Base-by-base conservation (phyloP, 2,329 filamentous ascomycete genomes). In the Trichophyton verrucosum region DNA sequence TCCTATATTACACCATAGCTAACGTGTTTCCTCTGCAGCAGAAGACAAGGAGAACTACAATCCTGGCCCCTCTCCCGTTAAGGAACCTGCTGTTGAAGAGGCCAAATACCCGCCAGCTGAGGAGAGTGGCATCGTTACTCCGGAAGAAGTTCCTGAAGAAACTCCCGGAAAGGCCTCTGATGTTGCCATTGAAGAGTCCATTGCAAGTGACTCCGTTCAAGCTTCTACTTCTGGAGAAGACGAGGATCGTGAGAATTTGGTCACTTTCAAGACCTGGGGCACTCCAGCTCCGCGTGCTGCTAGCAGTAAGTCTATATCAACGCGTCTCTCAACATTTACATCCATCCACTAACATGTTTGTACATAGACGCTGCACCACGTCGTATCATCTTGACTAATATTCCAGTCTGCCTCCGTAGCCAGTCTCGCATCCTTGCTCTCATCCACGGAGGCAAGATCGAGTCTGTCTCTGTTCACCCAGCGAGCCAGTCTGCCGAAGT, bases 361-460 rank as follows among this genome's bases (percentile, higher is more conserved):
- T 61, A 36, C 53, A 61, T 55, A 63, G 60, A 22, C 17, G 49
- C 57, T n/a, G 57, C 58, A 24, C 15, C 60, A 56, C 62, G 62
- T 33, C 71, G 68, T 2, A 64, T 75, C 24, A 64, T 74, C 8
- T 67, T 77, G 57, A 69, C 65, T 17, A 65, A 68, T n/a, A 67
- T 77, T n/a, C 75, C 75, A 1, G 58, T 65, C 2, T 63, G 62
- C 44, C 70, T 70, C 60, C 64, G 66, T 13, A 68, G 62, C 5
- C 64, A 69, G 5, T 66, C 67, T 33, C 70, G 74, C 51, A 65
- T 76, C 9, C 64, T 75, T 15, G 71, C 70, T 1, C 64, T 76
- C 6, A 65, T 77, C 7, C 70, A 74, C 49, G 74, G 74, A 13
- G 75, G 75, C 8, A 61, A 66, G 9, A 63, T 77, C 17, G 75